Conservation (phyloP, 192 early-diverging fungal genomes). For the Linnemannia hyalina region DNA sequence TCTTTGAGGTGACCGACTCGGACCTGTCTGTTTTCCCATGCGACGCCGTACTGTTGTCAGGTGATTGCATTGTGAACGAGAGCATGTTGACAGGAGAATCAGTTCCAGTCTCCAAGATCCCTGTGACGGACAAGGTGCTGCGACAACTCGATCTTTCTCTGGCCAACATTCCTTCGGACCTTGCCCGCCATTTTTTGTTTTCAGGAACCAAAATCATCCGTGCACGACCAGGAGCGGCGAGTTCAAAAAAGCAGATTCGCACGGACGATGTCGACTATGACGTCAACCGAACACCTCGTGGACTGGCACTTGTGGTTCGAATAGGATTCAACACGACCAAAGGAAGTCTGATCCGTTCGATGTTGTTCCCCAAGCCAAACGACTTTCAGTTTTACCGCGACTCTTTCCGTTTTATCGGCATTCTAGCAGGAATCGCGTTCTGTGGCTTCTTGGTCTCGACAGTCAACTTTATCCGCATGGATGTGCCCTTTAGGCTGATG, state of each 20-base stretch:
- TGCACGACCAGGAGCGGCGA: slow-evolving; percentile 64
- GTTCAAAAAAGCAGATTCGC: slow-evolving; percentile 47
- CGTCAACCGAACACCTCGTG: slow-evolving; percentile 32
- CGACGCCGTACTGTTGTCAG: slow-evolving; percentile 91
- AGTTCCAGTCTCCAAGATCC: slow-evolving; percentile 92
- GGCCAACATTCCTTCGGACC: slow-evolving; percentile 80
- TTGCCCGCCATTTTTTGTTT: slow-evolving; percentile 91
- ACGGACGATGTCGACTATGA: slow-evolving; percentile 49
- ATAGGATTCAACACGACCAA: slow-evolving; percentile 95
- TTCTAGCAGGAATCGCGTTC: slow-evolving; percentile 83
- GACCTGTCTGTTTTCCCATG: slow-evolving; percentile 82
- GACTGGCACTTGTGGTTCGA: slow-evolving; percentile 88
- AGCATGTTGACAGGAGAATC: slow-evolving; percentile 99
- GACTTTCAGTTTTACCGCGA: slow-evolving; percentile 98
- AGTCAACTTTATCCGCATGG: slow-evolving; percentile 91
- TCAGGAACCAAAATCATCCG: slow-evolving; percentile 94
- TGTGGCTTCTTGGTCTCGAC: slow-evolving; percentile 90
- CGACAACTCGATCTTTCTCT: slow-evolving; percentile 76
- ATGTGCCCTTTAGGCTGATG: slow-evolving; percentile 77
- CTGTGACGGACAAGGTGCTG: slow-evolving; percentile 76
- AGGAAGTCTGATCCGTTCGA: slow-evolving; percentile 93
- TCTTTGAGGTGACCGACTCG: slow-evolving; percentile 84
- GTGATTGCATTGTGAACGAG: slow-evolving; percentile 98
- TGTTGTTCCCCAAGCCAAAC: slow-evolving; percentile 97
- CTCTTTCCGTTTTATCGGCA: slow-evolving; percentile 95